Evolutionary conservation across 306 rosid species (phyloP).

Genomic region (Potentilla sterilis): DNA sequence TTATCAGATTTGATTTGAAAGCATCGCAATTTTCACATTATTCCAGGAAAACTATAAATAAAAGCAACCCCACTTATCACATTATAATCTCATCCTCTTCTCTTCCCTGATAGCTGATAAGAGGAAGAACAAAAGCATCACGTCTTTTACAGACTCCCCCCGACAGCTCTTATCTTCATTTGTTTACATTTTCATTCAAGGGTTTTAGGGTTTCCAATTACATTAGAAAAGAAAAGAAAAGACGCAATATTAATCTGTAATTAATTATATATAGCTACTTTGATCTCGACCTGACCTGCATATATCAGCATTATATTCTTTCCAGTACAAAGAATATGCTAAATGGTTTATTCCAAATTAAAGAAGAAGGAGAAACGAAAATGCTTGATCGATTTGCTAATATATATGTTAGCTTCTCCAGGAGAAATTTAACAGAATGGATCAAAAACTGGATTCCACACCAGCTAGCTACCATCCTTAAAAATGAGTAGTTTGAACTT

Average conservation of each 20-base stretch:
- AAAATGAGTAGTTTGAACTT: no score
- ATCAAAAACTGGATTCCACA: neutral
- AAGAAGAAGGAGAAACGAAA: no score
- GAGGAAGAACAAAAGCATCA: neutral
- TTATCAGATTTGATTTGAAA: neutral
- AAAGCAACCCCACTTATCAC: neutral
- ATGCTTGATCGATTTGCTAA: no score
- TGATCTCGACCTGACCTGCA: neutral
- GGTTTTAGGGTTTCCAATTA: neutral
- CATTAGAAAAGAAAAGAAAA: neutral
- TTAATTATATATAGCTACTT: no score
- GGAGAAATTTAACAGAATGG: neutral
- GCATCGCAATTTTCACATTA: no score
- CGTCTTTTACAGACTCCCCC: neutral
- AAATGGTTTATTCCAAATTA: no score
- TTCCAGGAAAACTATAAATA: neutral
- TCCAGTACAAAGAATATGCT: neutral
- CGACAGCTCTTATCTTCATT: neutral
- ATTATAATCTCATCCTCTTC: neutral
- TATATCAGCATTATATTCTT: neutral
- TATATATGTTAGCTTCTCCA: no score
- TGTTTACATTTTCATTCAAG: neutral
- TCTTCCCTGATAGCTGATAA: neutral
- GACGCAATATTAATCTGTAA: no score
- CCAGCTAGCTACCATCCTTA: neutral